phyloP scores from a whole-genome alignment of 805 yeast genomes.

The Starmerella floricola region DNA sequence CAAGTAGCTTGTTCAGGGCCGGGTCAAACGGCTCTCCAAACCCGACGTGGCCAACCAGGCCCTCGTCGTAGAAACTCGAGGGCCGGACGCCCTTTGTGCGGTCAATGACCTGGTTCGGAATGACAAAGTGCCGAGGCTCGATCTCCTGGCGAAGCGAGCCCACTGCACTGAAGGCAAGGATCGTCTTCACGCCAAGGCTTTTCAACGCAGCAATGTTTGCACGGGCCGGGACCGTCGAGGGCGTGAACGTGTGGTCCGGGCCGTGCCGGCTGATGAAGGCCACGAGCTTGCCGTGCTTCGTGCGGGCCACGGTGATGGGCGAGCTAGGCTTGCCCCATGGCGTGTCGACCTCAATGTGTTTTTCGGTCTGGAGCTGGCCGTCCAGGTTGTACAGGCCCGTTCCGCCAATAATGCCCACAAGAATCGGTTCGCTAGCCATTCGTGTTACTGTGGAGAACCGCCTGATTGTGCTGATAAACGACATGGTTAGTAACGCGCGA shows the following conservation, averaged over 20 bases:
- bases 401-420: constrained; percentile 89
- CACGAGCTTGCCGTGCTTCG: constrained; percentile 63
- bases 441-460: background rate
- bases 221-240: constrained; percentile 80
- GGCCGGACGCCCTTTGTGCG: constrained; percentile 92
- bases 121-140: constrained; percentile 89
- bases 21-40: constrained; percentile 95
- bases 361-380: constrained; percentile 64
- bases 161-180: constrained; percentile 88
- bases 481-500: background rate
- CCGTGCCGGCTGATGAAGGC: constrained; percentile 97
- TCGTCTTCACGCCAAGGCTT: constrained; percentile 70
- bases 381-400: constrained; percentile 90
- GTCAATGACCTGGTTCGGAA: constrained; percentile 92
- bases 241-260: constrained; percentile 72
- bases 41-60: constrained; percentile 93
- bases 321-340: constrained; percentile 98
- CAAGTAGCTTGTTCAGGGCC: constrained; percentile 52
- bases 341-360: constrained; percentile 66
- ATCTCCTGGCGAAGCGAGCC: constrained; percentile 86
- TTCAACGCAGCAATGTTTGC: constrained; percentile 96
- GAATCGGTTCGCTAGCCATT: constrained; percentile 37
- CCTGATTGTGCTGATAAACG: background rate
- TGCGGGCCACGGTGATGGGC: constrained; percentile 80
- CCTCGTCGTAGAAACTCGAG: constrained; percentile 78